phyloP scores from a whole-genome alignment of 1,284 basidiomycete species.

The Veloporphyrellus conicus region DNA sequence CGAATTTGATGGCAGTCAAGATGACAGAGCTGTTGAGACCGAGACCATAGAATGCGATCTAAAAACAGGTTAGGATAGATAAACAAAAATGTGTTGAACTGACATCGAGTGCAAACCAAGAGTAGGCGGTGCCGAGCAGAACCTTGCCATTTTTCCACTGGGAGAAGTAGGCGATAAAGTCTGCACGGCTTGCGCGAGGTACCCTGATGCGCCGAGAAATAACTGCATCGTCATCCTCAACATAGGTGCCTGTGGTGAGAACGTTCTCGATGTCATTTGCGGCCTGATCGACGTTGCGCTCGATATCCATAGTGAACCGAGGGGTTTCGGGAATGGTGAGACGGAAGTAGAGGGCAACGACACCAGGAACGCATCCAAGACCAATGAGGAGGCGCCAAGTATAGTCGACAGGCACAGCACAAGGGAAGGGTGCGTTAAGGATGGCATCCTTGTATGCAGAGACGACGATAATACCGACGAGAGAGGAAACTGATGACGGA shows the following conservation, averaged over 20 bases:
- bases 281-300: conserved; percentile 59
- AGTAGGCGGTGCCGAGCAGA: conserved; percentile 46
- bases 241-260: conserved; percentile 40
- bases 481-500: conserved; percentile 38
- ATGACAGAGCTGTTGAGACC: conserved; percentile 55
- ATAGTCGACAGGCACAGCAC: conserved; percentile 35
- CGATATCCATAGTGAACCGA: conserved; percentile 69
- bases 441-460: conserved; percentile 54
- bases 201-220: conserved; percentile 41
- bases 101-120: conserved; percentile 64
- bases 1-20: conserved; percentile 33
- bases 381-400: conserved; percentile 50
- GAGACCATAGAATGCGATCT: conserved; percentile 61
- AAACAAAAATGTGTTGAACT: conserved; percentile 13
- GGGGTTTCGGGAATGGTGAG: conserved; percentile 57
- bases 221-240: conserved; percentile 40
- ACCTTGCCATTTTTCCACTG: conserved; percentile 45
- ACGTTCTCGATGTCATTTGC: conserved; percentile 52
- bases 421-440: conserved; percentile 30
- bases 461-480: conserved; percentile 57
- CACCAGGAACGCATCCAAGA: conserved; percentile 50
- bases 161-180: conserved; percentile 46
- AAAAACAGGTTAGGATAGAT: conserved; percentile 19
- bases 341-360: conserved; percentile 53
- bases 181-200: conserved; percentile 44